phyloP scores from a whole-genome alignment of 208 protist genomes.

The Sergeia podlipaevii region DNA sequence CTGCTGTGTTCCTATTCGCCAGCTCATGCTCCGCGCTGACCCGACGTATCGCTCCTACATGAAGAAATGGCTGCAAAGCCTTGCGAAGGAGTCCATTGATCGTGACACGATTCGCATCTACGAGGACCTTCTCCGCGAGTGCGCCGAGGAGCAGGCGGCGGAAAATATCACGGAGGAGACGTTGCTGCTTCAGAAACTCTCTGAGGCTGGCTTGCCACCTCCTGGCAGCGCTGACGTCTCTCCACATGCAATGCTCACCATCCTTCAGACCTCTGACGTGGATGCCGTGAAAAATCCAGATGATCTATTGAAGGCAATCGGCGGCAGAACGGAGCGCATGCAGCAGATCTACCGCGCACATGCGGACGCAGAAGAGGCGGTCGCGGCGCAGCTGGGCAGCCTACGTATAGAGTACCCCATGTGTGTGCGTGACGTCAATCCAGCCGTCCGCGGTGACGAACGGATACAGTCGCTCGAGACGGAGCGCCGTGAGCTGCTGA shows the following conservation, averaged over 20 bases:
- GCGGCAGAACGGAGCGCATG: not conserved
- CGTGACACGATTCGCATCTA: conserved; percentile 50
- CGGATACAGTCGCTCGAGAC: conserved; percentile 32
- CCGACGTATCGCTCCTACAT: conserved; percentile 27
- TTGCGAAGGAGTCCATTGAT: conserved; percentile 43
- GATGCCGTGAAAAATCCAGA: too few relatives aligned
- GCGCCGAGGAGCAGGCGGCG: conserved; percentile 28
- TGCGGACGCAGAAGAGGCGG: conserved; percentile 7
- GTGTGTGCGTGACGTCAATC: conserved; percentile 52
- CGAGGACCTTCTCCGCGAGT: conserved; percentile 58
- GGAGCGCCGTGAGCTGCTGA: conserved; percentile 24
- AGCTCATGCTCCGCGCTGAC: conserved; percentile 32
- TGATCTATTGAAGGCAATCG: not conserved
- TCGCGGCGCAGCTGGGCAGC: conserved; percentile 13
- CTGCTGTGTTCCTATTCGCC: conserved; percentile 37
- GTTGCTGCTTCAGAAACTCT: conserved; percentile 5
- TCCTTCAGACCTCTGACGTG: conserved; percentile 1
- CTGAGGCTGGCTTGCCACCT: conserved; percentile 11
- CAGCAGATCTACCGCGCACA: too few relatives aligned
- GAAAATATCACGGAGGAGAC: conserved; percentile 11
- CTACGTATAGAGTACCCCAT: conserved; percentile 26
- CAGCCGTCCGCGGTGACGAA: conserved; percentile 27
- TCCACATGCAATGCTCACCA: too few relatives aligned
- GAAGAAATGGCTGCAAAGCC: conserved; percentile 28
- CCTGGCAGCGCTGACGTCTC: conserved; percentile 10